phyloP scores from a whole-genome alignment of 306 rosid species.

The Dalbergia oliveri region DNA sequence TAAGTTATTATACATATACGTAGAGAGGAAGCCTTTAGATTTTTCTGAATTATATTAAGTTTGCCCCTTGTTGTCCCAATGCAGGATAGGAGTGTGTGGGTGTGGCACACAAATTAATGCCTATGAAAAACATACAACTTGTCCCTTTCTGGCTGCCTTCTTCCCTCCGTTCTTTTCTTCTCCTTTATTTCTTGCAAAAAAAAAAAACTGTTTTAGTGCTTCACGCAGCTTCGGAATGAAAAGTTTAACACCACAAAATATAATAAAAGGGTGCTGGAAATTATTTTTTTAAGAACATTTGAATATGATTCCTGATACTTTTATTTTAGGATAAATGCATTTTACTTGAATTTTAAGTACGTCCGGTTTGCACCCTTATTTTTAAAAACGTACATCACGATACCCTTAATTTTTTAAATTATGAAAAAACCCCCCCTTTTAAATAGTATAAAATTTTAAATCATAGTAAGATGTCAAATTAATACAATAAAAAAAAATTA shows the following conservation, averaged over 20 bases:
- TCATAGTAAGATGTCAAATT: no score
- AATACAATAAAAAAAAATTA: no score
- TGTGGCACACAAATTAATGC: conserved; percentile 54
- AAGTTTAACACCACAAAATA: background rate
- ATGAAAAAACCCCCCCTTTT: no score
- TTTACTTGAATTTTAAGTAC: no score
- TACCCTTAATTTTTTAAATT: no score
- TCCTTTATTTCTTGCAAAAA: background rate
- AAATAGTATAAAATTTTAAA: no score
- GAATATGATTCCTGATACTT: background rate
- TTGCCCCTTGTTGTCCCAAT: conserved; percentile 26
- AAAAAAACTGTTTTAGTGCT: background rate
- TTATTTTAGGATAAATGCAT: background rate
- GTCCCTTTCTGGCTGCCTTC: background rate
- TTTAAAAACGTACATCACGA: no score
- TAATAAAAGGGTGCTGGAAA: background rate
- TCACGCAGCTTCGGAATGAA: background rate
- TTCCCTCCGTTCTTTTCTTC: background rate
- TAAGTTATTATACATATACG: background rate
- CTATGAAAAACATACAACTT: background rate
- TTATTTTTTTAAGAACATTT: background rate
- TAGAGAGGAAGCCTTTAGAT: background rate
- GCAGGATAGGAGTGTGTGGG: conserved; percentile 39
- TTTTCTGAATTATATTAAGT: conserved; percentile 18
- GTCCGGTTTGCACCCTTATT: no score